These are phyloP conservation scores for Suillus subluteus DNA, from an alignment of 768 basidiomycete genomes.

Conservation along the genomic window DNA sequence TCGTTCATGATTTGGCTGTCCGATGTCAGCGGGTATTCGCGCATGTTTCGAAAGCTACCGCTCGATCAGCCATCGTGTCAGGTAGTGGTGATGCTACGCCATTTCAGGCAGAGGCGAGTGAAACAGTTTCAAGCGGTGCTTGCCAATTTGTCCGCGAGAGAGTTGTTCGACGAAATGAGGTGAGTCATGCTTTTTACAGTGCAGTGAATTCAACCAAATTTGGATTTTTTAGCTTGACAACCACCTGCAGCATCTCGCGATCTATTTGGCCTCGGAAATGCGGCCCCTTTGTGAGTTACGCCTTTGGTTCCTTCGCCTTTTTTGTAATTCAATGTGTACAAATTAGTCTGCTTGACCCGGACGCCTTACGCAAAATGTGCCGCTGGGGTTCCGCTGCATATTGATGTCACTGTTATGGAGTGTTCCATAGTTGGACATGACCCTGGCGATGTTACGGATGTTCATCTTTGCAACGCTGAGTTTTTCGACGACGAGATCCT, in stretches of 20 bases:
- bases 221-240: conserved; percentile 42
- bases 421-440: conserved; percentile 43
- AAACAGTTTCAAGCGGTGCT: conserved; percentile 31
- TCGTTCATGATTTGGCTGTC: conserved; percentile 62
- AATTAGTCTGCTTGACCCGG: conserved; percentile 60
- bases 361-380: conserved; percentile 50
- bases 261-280: conserved; percentile 45
- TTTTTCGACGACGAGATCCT: conserved; percentile 80
- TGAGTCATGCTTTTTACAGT: conserved; percentile 35
- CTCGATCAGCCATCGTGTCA: conserved; percentile 57
- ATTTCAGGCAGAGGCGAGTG: conserved; percentile 37
- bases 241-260: conserved; percentile 56
- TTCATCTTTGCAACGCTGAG: conserved; percentile 66
- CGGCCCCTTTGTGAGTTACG: conserved; percentile 50
- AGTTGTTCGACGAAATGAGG: conserved; percentile 55
- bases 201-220: conserved; percentile 31
- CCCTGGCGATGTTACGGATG: conserved; percentile 33
- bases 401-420: conserved; percentile 54
- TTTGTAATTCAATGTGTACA: conserved; percentile 37
- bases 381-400: conserved; percentile 41
- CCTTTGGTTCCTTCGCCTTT: conserved; percentile 23
- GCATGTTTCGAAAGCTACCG: conserved; percentile 63
- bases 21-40: conserved; percentile 65
- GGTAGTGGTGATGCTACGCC: conserved; percentile 32
- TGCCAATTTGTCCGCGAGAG: conserved; percentile 55